A percentile compares a stretch with the other conserved stretches of the same genome.
Conservation (phyloP, 345 rosid species). For the Linum tenue region DNA sequence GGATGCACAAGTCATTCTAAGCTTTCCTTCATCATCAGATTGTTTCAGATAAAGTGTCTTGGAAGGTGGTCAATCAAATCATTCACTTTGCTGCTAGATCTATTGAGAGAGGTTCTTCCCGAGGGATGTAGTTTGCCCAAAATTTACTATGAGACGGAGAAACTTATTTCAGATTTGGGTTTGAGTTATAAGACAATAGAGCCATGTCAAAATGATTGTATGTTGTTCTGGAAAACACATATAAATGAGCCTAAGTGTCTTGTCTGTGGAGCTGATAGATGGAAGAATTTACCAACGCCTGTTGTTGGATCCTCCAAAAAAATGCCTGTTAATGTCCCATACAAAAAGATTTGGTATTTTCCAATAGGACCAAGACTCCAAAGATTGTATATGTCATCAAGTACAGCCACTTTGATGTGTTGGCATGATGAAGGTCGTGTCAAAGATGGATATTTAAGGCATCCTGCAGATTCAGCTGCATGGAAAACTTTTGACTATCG, state of each 20-base stretch:
- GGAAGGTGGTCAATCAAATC: too few species aligned
- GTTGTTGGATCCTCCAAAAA: neutral
- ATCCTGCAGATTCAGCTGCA: neutral
- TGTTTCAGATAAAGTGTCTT: too few species aligned
- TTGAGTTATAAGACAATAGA: neutral
- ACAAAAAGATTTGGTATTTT: conserved; percentile 9
- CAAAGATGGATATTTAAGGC: neutral
- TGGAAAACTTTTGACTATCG: conserved; percentile 6
- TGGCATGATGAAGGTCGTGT: conserved; percentile 5
- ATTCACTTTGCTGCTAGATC: too few species aligned
- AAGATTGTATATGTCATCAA: neutral
- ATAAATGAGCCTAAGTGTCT: neutral
- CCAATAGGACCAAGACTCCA: conserved; percentile 4
- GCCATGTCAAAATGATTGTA: conserved; percentile 7
- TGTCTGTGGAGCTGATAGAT: neutral
- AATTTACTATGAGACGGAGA: conserved; percentile 7
- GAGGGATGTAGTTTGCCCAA: neutral
- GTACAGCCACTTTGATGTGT: neutral
- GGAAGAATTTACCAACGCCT: neutral
- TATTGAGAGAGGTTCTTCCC: too few species aligned
- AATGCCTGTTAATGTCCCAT: neutral
- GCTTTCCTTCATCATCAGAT: too few species aligned
- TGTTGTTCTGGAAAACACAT: neutral
- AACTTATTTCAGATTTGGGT: neutral
- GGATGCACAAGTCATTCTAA: too few species aligned